Percentiles rank a stretch among this genome's conserved stretches.
Conservation (phyloP, 2,329 filamentous ascomycete species). For the Venturia asperata region DNA sequence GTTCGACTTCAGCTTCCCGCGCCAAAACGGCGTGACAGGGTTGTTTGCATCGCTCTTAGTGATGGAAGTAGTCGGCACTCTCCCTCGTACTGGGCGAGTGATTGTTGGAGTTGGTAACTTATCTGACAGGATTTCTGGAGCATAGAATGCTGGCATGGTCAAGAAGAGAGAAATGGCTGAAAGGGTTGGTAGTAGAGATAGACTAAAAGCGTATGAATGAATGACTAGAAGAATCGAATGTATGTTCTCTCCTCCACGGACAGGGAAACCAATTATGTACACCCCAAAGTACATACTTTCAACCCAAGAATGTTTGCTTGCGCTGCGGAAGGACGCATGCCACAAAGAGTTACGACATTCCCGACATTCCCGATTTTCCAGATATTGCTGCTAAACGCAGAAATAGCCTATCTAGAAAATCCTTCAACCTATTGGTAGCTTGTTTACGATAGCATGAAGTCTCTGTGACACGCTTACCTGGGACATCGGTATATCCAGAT, state of each 20-base stretch:
- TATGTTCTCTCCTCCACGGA: not conserved
- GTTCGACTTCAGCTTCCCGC: not conserved
- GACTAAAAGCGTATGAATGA: not conserved
- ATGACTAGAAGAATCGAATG: not conserved
- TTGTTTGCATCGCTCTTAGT: not conserved
- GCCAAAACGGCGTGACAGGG: not conserved
- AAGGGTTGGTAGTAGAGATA: not conserved
- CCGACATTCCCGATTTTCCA: not conserved
- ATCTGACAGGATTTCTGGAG: not conserved
- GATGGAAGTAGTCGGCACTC: not conserved
- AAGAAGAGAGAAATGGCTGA: not conserved
- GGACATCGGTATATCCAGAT: not conserved
- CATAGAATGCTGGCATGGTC: not conserved
- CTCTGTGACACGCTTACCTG: not conserved
- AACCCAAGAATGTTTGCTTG: not conserved
- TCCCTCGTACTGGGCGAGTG: constrained; percentile 2
- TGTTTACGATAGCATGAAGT: not conserved
- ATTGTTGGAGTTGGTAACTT: not conserved
- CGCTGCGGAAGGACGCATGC: not conserved
- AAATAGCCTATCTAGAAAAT: not conserved
- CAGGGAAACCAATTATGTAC: not conserved
- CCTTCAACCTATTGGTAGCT: not conserved
- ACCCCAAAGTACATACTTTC: not conserved
- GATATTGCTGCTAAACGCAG: not conserved
- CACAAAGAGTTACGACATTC: not conserved